Conservation (phyloP, 2,329 filamentous ascomycete genomes). For the Fusarium floridanum region DNA sequence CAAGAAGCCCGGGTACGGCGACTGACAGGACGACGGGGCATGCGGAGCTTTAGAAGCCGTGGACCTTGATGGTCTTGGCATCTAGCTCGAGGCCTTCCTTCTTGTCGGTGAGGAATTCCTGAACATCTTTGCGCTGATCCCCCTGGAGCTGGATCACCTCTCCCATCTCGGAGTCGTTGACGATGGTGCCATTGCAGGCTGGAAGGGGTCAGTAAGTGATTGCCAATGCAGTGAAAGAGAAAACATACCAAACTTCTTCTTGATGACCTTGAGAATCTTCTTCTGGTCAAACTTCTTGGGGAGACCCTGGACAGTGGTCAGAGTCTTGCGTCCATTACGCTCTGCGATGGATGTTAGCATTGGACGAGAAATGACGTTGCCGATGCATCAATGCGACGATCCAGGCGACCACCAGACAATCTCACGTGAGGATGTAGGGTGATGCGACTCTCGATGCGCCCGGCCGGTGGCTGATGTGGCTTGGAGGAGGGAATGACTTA, state of each 20-base stretch:
- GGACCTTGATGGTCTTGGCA: slow-evolving; percentile 95
- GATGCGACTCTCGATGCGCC: slow-evolving; percentile 13
- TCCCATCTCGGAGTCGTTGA: slow-evolving; percentile 95
- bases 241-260: slow-evolving; percentile 93
- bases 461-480: slow-evolving; percentile 1
- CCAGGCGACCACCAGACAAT: slow-evolving; percentile 10
- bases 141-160: slow-evolving; percentile 99
- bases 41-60: slow-evolving; percentile 62
- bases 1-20: slow-evolving; percentile 49
- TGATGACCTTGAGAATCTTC: slow-evolving; percentile 99
- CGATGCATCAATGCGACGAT: background rate
- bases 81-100: slow-evolving; percentile 94
- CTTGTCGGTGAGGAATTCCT: slow-evolving; percentile 97
- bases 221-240: background rate
- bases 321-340: slow-evolving; percentile 99
- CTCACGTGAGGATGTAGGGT: slow-evolving; percentile 30
- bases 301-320: slow-evolving; percentile 99
- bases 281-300: slow-evolving; percentile 99
- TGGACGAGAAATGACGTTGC: background rate
- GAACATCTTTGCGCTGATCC: slow-evolving; percentile 98
- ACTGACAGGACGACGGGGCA: slow-evolving; percentile 56
- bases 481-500: slow-evolving; percentile 61
- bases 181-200: slow-evolving; percentile 99
- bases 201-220: slow-evolving; percentile 2
- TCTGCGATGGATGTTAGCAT: slow-evolving; percentile 66